These are phyloP conservation scores for Coffea eugenioides DNA, from an alignment of 257 asterid species.

Conservation along the genomic window DNA sequence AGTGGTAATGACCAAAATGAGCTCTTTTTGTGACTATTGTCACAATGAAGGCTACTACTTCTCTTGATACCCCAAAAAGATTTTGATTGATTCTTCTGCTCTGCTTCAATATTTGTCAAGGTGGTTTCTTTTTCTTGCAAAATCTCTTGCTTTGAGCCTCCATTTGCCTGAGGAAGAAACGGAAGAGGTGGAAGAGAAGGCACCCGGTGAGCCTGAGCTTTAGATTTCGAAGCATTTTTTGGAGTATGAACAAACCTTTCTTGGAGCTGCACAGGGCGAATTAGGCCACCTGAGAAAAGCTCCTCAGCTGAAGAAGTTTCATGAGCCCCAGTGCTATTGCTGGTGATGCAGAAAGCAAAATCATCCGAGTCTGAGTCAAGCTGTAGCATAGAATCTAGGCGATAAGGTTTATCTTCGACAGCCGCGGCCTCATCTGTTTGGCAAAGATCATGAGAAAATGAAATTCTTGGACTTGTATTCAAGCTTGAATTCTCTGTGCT, in stretches of 20 bases:
- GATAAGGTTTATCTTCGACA: conserved; percentile 8
- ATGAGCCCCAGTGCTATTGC: conserved; percentile 12
- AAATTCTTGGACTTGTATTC: conserved; percentile 41
- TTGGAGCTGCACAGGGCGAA: conserved; percentile 42
- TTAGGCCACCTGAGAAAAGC: conserved; percentile 43
- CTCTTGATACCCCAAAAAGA: conserved; percentile 43
- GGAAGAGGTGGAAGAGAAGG: conserved; percentile 29
- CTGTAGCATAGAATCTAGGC: conserved; percentile 14
- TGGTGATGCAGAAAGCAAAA: conserved; percentile 41
- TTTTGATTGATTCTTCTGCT: conserved; percentile 29
- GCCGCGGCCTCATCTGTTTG: conserved; percentile 7
- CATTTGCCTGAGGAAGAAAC: conserved; percentile 7
- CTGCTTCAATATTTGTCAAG: conserved; percentile 5
- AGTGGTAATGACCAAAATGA: conserved; percentile 48
- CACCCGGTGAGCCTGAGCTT: conserved; percentile 10
- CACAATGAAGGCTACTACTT: conserved; percentile 47
- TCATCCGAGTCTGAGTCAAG: conserved; percentile 26
- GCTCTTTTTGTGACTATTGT: conserved; percentile 34
- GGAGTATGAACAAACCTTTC: conserved; percentile 32
- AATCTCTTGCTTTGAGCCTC: conserved; percentile 18
- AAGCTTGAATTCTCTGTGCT: conserved; percentile 33
- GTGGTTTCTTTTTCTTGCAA: conserved; percentile 25
- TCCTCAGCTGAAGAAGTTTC: conserved; percentile 49
- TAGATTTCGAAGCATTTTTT: conserved; percentile 15
- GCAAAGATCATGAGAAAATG: conserved; percentile 39